Base-by-base conservation (phyloP, 495 filamentous ascomycete species). In the Mytilinidion resinicola region DNA sequence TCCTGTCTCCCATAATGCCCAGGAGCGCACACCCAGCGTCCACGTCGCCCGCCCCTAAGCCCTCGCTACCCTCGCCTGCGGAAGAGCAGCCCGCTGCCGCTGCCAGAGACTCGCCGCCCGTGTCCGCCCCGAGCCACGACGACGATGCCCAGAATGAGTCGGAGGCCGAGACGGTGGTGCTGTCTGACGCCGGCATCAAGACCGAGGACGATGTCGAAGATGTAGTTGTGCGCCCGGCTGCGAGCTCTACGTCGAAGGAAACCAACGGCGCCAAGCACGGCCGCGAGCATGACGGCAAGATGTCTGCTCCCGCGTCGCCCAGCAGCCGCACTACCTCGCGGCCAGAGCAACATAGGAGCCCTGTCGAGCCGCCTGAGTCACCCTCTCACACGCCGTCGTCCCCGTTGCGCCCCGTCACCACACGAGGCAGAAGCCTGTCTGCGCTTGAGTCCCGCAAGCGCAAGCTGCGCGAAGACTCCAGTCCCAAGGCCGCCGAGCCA, bases 161-260 rank as follows among this genome's bases (percentile, higher is more conserved):
- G 30, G 66, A 68, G 46, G 63, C 63, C n/a, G 66, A 68, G 53
- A 68, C 66, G n/a, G 60, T 63, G 39, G 57, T 68, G 43, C 59
- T 66, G 38, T 37, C 33, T 5, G 58, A 56, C 54, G 42, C 52
- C 8, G 57, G 53, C 36, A 59, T 67, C 55, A 68, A 65, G 56
- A 53, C 21, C n/a, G 65, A 68, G 50, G 56, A 60, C 53, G 47
- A 56, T 35, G 59, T 11, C 17, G 8, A 11, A 43, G 52, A 17
- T 17, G 15, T 48, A 36, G 49, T 37, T 36, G 17, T 47, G 8
- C 17, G 53, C 55, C 56, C 56, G 35, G 60, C 59, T 41, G 55
- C 19, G 10, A 43, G 41, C 14, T 52, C 44, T 9, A 35, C 62
- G 35, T 61, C 50, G 51, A 50, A 19, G 47, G 62, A 59, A 44